Evolutionary conservation across 163 green algal genomes (phyloP), one percentile per base, ranked within the genome.

Genomic region (Scenedesmus sp.): DNA sequence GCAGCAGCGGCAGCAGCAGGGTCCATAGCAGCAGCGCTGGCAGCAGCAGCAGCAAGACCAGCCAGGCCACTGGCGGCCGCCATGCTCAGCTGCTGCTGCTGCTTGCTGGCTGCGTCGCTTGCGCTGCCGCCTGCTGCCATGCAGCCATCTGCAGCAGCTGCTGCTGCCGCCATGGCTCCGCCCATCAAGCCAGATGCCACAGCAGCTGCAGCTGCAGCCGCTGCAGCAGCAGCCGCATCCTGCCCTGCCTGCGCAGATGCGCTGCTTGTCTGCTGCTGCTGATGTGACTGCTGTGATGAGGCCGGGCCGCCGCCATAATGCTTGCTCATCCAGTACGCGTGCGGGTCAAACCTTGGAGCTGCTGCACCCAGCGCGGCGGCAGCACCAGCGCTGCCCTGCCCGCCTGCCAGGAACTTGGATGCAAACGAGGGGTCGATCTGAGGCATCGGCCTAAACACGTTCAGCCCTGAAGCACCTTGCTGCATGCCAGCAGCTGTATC

Each of bases 281-380:
- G 86, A 26, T 83, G 67, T 16, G 15, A n/a, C 6, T 57, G 46
- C 54, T 57, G 54, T 56, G 86, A 10, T n/a, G 34, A 57, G 66
- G 86, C 20, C 15, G 56, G n/a, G 23, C 23, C 79, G 16, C 26
- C 10, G 13, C 90, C 90, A 9, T 91, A 93, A 77, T 93, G 90
- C 90, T 85, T 91, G 4, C 26, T 79, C 76, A 91, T 89, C 90
- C 90, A 93, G 62, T 91, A 93, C 0, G 85, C 52, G 55, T 93
- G 90, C 5, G 90, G 85, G 77, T 93, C 90, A 88, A 93, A 93
- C 10, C 46, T 8, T 18, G 70, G 26, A 4, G 7, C 57, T 23
- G 34, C n/a, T 64, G 52, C 73, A 8, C 23, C 64, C 70, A 79
- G 23, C 8, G 7, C 57, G n/a, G 34, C n/a, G 55, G 52, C 73